phyloP scores from a whole-genome alignment of 495 filamentous ascomycete genomes.

The Neurospora hispaniola region DNA sequence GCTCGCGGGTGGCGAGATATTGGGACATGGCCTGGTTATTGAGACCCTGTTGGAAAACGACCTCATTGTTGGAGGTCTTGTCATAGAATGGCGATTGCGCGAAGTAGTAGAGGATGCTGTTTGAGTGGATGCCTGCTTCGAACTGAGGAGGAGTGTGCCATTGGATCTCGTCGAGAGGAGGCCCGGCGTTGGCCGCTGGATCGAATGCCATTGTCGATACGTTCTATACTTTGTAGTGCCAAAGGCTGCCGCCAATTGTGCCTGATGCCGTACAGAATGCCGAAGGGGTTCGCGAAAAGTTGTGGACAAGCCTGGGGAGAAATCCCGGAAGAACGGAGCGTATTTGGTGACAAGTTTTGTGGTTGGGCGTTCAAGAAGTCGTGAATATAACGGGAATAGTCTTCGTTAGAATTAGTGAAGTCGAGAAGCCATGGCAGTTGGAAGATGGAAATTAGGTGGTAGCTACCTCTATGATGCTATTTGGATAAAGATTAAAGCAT shows the following conservation, averaged over 20 bases:
- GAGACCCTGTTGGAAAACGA: conserved; percentile 62
- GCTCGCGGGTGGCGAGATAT: conserved; percentile 55
- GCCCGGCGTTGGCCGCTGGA: conserved; percentile 31
- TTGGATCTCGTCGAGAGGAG: conserved; percentile 66
- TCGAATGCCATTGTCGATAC: neutral
- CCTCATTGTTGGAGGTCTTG: conserved; percentile 74
- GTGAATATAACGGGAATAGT: neutral
- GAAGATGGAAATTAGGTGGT: neutral
- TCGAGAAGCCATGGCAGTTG: neutral
- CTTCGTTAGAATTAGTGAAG: neutral
- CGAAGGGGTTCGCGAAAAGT: neutral
- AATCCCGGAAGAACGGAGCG: neutral
- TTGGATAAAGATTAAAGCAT: neutral
- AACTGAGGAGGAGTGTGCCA: conserved; percentile 54
- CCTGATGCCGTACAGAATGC: neutral
- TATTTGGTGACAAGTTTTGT: neutral
- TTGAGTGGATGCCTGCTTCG: conserved; percentile 47
- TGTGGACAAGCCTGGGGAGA: neutral
- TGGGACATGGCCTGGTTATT: conserved; percentile 52
- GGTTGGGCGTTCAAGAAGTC: neutral
- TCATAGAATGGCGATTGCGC: conserved; percentile 86
- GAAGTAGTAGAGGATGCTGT: conserved; percentile 82
- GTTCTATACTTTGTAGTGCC: too few relatives aligned
- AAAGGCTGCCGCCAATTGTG: too few relatives aligned
- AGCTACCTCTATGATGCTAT: neutral